Percentiles rank a stretch among this genome's conserved stretches.
phyloP scores from a whole-genome alignment of 257 asterid genomes.

The Lithospermum erythrorhizon region DNA sequence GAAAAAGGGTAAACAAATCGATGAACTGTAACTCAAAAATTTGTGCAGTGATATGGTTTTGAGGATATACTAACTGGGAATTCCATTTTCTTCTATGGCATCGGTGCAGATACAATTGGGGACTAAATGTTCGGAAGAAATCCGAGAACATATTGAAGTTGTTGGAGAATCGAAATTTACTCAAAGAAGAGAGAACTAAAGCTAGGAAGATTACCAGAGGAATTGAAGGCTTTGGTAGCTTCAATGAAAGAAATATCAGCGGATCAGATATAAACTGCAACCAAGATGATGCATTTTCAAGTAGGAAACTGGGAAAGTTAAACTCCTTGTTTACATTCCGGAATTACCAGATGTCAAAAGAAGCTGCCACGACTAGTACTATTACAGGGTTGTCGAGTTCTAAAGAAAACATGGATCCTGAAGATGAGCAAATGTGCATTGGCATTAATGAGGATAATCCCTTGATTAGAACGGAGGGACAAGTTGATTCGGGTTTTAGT shows the following conservation, averaged over 20 bases:
- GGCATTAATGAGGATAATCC: slow-evolving; percentile 28
- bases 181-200: slow-evolving; percentile 64
- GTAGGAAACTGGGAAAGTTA: slow-evolving; percentile 12
- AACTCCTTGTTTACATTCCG: not conserved
- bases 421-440: slow-evolving; percentile 1
- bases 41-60: not conserved
- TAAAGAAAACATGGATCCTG: slow-evolving; percentile 44
- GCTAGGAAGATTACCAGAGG: slow-evolving; percentile 64
- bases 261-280: not conserved
- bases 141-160: slow-evolving; percentile 55
- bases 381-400: slow-evolving; percentile 10
- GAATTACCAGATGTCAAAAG: slow-evolving; percentile 2
- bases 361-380: not conserved
- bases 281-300: not conserved
- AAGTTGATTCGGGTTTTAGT: slow-evolving; percentile 7
- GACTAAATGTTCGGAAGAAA: slow-evolving; percentile 57
- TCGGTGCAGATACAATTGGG: slow-evolving; percentile 70
- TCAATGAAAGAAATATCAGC: slow-evolving; percentile 22
- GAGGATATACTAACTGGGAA: not conserved
- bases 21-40: not conserved
- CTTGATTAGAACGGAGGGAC: slow-evolving; percentile 20
- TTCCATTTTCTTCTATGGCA: slow-evolving; percentile 1
- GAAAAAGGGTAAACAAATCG: slow-evolving; percentile 45
- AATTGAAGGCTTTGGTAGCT: slow-evolving; percentile 86
- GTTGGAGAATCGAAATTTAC: slow-evolving; percentile 47